Evolutionary conservation across 495 filamentous ascomycete species (phyloP), one percentile per base, ranked within the genome.

Genomic region (Penicillium arizonense): DNA sequence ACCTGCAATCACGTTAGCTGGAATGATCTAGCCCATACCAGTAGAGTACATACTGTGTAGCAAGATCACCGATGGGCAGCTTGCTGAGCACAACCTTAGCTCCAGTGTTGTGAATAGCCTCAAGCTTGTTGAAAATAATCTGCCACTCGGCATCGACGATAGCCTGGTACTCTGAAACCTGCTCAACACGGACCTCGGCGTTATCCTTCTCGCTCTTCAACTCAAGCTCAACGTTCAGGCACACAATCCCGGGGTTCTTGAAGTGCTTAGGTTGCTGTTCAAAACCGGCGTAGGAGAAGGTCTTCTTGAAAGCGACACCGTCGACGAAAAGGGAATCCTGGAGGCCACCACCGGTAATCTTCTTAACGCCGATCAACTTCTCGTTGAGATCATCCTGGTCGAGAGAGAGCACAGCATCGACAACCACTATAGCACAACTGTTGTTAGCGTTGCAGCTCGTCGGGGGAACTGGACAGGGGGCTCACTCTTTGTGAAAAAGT

Each of bases 131-230:
- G 84, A 84, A 96, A 70, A 98, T 98, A 67, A 98, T 98, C 75
- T 96, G 89, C 94, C 94, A 98, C 72, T 98, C 94, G 36, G 94
- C 94, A 68, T 98, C 94, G 67, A 98, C 94, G 62, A 98, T 96
- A 43, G 94, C 94, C 75, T 98, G 94, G 78, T 98, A 98, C 76
- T 98, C 94, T 26, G 93, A 96, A 52, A 98, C 94, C 65, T 97
- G 94, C 74, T 97, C 94, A 41, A 98, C 91, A 56, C 94, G 84
- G 51, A 98, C 91, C 74, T 98, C 94, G 42, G 94, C 94, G 62
- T 98, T 98, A 76, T 98, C 94, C 77, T 97, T 98, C 72, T 98
- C 94, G 56, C 87, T 90, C 82, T 98, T 98, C 57, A 98, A 76
- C 73, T 98, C 94, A 48, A 98, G 79, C 72, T 98, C 94, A 50